Evolutionary conservation across 2,329 filamentous ascomycete species (phyloP).

Genomic region (Colletotrichum sp.): DNA sequence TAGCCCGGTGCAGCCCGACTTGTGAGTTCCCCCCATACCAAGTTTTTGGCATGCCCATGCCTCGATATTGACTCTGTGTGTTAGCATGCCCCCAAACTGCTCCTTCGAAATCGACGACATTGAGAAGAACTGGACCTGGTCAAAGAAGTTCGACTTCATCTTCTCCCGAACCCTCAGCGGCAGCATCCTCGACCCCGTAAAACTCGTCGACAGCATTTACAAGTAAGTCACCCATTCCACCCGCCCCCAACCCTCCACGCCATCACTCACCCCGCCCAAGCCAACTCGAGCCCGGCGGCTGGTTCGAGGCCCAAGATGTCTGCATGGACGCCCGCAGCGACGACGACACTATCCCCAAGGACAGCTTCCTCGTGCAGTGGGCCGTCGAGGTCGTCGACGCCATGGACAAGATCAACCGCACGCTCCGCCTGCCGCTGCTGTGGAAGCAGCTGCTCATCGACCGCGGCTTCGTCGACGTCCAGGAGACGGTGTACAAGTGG

Average conservation of each 20-base stretch:
- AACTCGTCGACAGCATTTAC: conserved; percentile 28
- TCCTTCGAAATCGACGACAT: conserved; percentile 46
- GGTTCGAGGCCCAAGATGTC: conserved; percentile 36
- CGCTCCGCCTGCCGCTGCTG: conserved; percentile 28
- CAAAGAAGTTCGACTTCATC: conserved; percentile 38
- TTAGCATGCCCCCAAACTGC: conserved; percentile 47
- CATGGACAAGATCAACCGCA: conserved; percentile 32
- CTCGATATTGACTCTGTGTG: background rate
- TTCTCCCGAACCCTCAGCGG: conserved; percentile 35
- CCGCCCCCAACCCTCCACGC: too few relatives aligned
- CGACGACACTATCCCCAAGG: conserved; percentile 34
- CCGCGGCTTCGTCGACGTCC: conserved; percentile 39
- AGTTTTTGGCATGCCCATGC: fast-evolving
- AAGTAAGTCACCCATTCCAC: background rate
- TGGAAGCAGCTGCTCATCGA: conserved; percentile 32
- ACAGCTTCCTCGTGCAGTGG: conserved; percentile 37
- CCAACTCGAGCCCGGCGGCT: conserved; percentile 36
- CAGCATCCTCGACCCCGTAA: conserved; percentile 29
- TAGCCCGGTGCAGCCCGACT: conserved; percentile 17
- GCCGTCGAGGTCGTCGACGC: conserved; percentile 34
- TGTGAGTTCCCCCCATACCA: background rate
- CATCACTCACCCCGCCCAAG: background rate
- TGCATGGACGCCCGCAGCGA: conserved; percentile 32
- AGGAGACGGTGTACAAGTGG: conserved; percentile 35
- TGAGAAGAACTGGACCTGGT: conserved; percentile 37